These are phyloP conservation scores for Fusarium succisae DNA, from an alignment of 2,329 filamentous ascomycete species.

Conservation along the genomic window DNA sequence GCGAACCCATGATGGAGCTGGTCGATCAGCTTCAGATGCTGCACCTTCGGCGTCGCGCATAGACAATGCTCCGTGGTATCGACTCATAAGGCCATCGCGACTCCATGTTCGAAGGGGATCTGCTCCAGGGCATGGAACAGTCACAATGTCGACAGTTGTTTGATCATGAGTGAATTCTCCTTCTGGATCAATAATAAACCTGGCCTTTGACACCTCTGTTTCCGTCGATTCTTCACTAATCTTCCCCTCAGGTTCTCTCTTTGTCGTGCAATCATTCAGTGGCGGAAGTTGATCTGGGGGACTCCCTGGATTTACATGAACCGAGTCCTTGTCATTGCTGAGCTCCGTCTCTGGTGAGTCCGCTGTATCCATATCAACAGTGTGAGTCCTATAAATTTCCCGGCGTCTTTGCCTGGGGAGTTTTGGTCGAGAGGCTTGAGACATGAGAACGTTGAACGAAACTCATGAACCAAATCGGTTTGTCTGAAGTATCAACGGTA, in stretches of 20 bases:
- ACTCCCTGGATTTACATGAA: slow-evolving; percentile 42
- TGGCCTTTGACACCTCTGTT: background rate
- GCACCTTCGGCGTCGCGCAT: slow-evolving; percentile 51
- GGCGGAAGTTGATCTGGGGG: slow-evolving; percentile 36
- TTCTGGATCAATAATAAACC: slow-evolving; percentile 48
- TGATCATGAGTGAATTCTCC: slow-evolving; percentile 57
- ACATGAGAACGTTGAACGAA: slow-evolving; percentile 15
- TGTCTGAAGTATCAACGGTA: background rate
- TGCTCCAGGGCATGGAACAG: slow-evolving; percentile 63
- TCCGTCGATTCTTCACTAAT: slow-evolving; percentile 2
- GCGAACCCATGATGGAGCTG: slow-evolving; percentile 59
- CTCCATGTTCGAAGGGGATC: slow-evolving; percentile 64
- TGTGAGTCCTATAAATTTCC: slow-evolving; percentile 16
- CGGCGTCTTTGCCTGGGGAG: slow-evolving; percentile 16
- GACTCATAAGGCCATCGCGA: slow-evolving; percentile 58
- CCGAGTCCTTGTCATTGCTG: slow-evolving; percentile 39
- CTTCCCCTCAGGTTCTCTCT: background rate
- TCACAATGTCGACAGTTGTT: slow-evolving; percentile 63
- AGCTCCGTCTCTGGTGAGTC: slow-evolving; percentile 14
- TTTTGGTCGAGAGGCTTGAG: slow-evolving; percentile 21
- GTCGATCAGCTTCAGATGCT: slow-evolving; percentile 28
- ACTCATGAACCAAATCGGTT: background rate
- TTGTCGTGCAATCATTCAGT: slow-evolving; percentile 27
- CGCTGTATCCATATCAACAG: slow-evolving; percentile 29
- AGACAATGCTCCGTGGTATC: slow-evolving; percentile 56